Evolutionary conservation across 2,329 filamentous ascomycete species (phyloP), one percentile per base, ranked within the genome.

Genomic region (Paecilomyces formosus): DNA sequence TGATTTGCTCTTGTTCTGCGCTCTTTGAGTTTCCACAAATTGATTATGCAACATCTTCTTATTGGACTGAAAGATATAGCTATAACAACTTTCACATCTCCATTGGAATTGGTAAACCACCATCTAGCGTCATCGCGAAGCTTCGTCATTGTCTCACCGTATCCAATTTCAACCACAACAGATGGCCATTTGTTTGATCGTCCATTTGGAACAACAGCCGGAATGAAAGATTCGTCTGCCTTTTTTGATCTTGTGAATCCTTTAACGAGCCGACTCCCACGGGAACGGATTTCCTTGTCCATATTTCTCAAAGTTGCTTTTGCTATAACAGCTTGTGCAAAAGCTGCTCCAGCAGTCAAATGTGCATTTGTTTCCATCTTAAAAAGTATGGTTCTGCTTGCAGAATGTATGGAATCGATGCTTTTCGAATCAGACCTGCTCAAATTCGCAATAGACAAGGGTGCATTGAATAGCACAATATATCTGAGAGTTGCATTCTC

Each of bases 161-260:
- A 60, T 9, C 52, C 58, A 2, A 28, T 54, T 55, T 60, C 58
- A 8, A 60, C 50, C 21, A 58, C 52, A 5, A 55, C 12, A 0
- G 55, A 55, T 30, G 58, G 58, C 58, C 58, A 58, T 53, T 50
- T 21, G 15, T 53, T 45, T 45, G 55, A 57, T 54, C 58, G 53
- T 18, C 58, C 55, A 3, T 28, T 1, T 9, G 58, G 58, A 11
- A 58, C 31, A 15, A 22, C 12, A 22, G 1, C 8, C 26, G 56
- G 56, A n/a, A 55, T n/a, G 21, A 58, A 60, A 6, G 56, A 55
- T 0, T 45, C 28, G 30, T 60, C 53, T 15, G 58, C 35, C 28
- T 53, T 8, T 50, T 58, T 60, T 30, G 3, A 3, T 55, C 30
- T 35, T 53, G 35, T 51, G 33, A 11, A 35, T 15, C 33, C 33